Base-by-base conservation (phyloP, 495 filamentous ascomycete genomes). In the Lineolata rhizophorae region DNA sequence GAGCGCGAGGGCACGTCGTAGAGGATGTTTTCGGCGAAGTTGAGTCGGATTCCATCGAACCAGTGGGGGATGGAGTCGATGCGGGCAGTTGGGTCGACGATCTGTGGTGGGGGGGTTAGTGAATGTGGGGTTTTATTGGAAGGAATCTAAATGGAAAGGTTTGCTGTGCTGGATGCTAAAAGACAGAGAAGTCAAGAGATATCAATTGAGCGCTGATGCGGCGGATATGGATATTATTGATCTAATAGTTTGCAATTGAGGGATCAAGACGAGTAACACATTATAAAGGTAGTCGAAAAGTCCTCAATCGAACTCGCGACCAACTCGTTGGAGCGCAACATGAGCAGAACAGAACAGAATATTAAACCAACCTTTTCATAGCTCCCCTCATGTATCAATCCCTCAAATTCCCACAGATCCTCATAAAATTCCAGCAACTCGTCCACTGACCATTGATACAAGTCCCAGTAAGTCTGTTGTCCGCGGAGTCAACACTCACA, bases 31-130 rank as follows among this genome's bases (percentile, higher is more conserved):
- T 77, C 72, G 25, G 69, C 61, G 41, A 58, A 74, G 46, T 74
- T 77, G 41, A 73, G 45, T 10, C 52, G 41, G 20, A 72, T 57
- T 29, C 71, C 69, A n/a, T 64, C 54, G 49, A 75, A 76, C 73
- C 72, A 80, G 20, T 54, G 47, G 3, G 75, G 74, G 4, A 80
- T 55, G 16, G 58, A 57, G 39, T 82, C 70, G 41, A 85, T 76
- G 20, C 67, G 64, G 12, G 59, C 59, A 19, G 46, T 57, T 43
- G 78, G 66, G 45, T 84, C 75, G 13, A 81, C 64, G n/a, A 72
- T 41, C 27, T 38, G 6, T n/a, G n/a, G n/a, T n/a, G n/a, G n/a
- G n/a, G n/a, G n/a, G n/a, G n/a, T 27, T 18, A 1, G 47, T 56
- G 43, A 68, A 70, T 1, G 48, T 40, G 26, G 22, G n/a, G 5